Evolutionary conservation across 2,329 filamentous ascomycete genomes (phyloP).

Genomic region (Pseudogymnoascus sp.): DNA sequence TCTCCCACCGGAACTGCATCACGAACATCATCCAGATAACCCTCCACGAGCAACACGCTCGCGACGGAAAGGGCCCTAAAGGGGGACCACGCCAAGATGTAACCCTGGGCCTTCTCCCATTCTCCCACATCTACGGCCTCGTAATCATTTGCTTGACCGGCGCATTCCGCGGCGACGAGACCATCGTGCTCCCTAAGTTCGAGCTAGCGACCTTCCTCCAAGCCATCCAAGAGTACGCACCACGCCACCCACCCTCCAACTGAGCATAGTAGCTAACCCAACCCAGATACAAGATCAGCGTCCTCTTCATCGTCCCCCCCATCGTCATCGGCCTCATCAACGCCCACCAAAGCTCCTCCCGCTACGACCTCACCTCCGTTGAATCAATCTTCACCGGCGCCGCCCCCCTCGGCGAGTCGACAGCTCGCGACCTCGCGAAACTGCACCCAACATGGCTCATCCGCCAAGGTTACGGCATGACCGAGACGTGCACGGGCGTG

Average conservation of each 20-base stretch:
- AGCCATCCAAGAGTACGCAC: slow-evolving; percentile 48
- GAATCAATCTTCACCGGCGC: slow-evolving; percentile 62
- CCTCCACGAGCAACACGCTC: slow-evolving; percentile 30
- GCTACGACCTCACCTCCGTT: slow-evolving; percentile 65
- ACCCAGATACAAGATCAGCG: slow-evolving; percentile 47
- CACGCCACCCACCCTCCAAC: neutral
- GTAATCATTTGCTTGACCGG: slow-evolving; percentile 58
- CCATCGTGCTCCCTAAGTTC: slow-evolving; percentile 67
- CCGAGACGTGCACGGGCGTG: slow-evolving; percentile 67
- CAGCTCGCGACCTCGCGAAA: slow-evolving; percentile 52
- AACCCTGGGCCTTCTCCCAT: slow-evolving; percentile 59
- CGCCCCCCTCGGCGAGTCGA: slow-evolving; percentile 68
- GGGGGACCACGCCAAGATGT: slow-evolving; percentile 26
- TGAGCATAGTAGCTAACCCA: neutral
- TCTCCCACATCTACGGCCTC: slow-evolving; percentile 71
- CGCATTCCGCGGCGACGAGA: slow-evolving; percentile 62
- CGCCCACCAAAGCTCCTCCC: slow-evolving; percentile 47
- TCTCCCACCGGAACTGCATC: slow-evolving; percentile 71
- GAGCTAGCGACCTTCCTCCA: slow-evolving; percentile 57
- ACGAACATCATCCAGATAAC: slow-evolving; percentile 61
- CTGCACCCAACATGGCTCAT: slow-evolving; percentile 57
- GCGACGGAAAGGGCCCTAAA: neutral
- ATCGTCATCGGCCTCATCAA: slow-evolving; percentile 72
- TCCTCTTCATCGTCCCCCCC: slow-evolving; percentile 58
- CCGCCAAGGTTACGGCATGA: slow-evolving; percentile 69